These are phyloP conservation scores for Discostella pseudostelligera DNA, from an alignment of 108 stramenopile species.

Conservation along the genomic window DNA sequence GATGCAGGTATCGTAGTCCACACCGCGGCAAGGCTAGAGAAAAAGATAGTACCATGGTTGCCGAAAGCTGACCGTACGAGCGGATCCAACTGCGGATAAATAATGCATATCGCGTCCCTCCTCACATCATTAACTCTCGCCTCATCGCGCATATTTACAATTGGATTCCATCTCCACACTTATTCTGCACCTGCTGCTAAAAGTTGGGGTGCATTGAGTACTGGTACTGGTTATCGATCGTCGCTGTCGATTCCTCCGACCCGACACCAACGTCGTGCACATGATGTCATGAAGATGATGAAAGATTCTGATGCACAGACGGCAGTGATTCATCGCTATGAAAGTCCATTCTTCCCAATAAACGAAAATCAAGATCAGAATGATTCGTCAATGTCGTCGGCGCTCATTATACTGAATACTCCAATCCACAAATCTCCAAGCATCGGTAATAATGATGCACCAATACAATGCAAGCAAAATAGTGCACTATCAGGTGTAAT, in stretches of 20 bases:
- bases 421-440: conserved; percentile 42
- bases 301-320: neutral
- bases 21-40: no score
- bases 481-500: conserved; percentile 43
- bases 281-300: no score
- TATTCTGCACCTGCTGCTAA: neutral
- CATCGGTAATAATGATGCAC: neutral
- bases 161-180: neutral
- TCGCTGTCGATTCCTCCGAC: neutral
- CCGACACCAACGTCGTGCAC: neutral
- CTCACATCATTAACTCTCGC: conserved; percentile 4
- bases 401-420: conserved; percentile 63
- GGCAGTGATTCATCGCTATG: conserved; percentile 24
- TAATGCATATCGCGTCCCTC: neutral
- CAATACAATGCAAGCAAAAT: neutral
- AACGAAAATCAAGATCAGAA: neutral
- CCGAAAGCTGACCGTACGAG: no score
- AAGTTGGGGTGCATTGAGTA: no score
- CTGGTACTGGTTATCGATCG: no score
- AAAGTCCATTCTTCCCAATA: conserved; percentile 31
- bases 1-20: no score
- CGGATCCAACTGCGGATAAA: no score
- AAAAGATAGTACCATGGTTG: no score
- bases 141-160: neutral
- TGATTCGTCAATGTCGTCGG: conserved; percentile 19